These are phyloP conservation scores for Triticum monococcum DNA, from an alignment of 176 grass and related monocot species.

Conservation along the genomic window DNA sequence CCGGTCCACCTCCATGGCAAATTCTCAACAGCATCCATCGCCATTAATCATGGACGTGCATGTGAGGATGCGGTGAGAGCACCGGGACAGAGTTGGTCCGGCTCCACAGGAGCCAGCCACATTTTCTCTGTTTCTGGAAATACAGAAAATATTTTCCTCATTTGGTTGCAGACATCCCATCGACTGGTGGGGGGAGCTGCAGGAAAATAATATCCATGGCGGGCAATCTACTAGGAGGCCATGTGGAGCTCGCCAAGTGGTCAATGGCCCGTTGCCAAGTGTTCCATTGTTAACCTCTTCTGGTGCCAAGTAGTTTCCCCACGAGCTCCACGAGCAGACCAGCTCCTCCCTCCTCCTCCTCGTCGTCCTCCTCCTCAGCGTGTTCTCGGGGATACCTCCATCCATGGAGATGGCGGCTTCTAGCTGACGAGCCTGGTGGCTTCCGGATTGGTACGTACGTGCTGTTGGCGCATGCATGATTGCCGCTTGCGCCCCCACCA, in stretches of 20 bases:
- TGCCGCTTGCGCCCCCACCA: neutral
- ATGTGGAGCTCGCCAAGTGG: slow-evolving; percentile 38
- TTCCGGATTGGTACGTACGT: neutral
- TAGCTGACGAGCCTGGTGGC: neutral
- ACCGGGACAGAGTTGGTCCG: neutral
- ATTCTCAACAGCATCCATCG: neutral
- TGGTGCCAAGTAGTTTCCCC: neutral
- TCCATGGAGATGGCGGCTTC: neutral
- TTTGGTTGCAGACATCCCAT: neutral
- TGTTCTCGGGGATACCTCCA: too few species aligned
- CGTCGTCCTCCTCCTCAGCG: too few species aligned
- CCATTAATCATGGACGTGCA: neutral
- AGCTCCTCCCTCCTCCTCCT: neutral
- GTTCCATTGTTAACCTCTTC: neutral
- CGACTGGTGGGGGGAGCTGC: neutral
- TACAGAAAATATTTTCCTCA: neutral
- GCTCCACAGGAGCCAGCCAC: slow-evolving; percentile 20
- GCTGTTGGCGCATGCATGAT: neutral
- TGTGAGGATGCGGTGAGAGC: slow-evolving; percentile 17
- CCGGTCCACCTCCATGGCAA: neutral
- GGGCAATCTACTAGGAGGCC: slow-evolving; percentile 11
- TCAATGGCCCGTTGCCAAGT: slow-evolving; percentile 1
- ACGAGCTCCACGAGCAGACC: neutral
- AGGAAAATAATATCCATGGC: slow-evolving; percentile 20
- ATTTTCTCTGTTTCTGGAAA: neutral